Percentiles rank a stretch among this genome's conserved stretches.
Evolutionary conservation across 495 filamentous ascomycete genomes (phyloP).

Genomic region (Penicillium lividum): DNA sequence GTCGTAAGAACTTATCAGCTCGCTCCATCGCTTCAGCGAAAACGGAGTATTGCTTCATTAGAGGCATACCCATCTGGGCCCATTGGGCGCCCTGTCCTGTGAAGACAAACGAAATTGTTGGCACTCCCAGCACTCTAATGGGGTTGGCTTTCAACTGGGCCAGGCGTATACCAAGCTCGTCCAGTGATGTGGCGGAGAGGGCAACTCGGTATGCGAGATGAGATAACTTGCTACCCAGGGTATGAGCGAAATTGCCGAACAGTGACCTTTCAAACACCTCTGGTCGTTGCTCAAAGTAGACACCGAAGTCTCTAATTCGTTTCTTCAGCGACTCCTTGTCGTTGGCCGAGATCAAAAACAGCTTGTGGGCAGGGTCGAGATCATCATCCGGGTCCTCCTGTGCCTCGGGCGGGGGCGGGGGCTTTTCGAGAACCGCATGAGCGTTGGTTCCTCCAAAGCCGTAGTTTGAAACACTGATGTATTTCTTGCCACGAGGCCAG

Average conservation of each 20-base stretch:
- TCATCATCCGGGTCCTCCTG: conserved; percentile 18
- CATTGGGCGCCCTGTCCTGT: conserved; percentile 49
- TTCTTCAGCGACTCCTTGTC: conserved; percentile 30
- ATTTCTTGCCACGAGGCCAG: conserved; percentile 35
- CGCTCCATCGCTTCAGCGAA: conserved; percentile 25
- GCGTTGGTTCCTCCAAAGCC: conserved; percentile 66
- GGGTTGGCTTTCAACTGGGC: conserved; percentile 29
- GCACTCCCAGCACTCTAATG: conserved; percentile 18
- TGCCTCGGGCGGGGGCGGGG: conserved; percentile 14
- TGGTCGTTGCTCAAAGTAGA: conserved; percentile 35
- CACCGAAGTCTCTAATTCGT: conserved; percentile 29
- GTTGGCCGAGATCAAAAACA: conserved; percentile 34
- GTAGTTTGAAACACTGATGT: conserved; percentile 57
- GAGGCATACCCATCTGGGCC: conserved; percentile 37
- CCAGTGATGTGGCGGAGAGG: conserved; percentile 26
- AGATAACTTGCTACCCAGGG: conserved; percentile 29
- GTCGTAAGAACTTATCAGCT: conserved; percentile 20
- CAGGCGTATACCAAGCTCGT: conserved; percentile 26
- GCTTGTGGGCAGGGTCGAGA: conserved; percentile 26
- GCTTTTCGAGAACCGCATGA: conserved; percentile 52
- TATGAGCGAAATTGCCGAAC: conserved; percentile 34
- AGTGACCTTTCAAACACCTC: conserved; percentile 34
- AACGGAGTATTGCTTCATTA: conserved; percentile 26
- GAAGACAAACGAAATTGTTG: conserved; percentile 34
- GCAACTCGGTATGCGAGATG: conserved; percentile 30